phyloP scores from a whole-genome alignment of 148 eudicot genomes.

The Cornus kousa region DNA sequence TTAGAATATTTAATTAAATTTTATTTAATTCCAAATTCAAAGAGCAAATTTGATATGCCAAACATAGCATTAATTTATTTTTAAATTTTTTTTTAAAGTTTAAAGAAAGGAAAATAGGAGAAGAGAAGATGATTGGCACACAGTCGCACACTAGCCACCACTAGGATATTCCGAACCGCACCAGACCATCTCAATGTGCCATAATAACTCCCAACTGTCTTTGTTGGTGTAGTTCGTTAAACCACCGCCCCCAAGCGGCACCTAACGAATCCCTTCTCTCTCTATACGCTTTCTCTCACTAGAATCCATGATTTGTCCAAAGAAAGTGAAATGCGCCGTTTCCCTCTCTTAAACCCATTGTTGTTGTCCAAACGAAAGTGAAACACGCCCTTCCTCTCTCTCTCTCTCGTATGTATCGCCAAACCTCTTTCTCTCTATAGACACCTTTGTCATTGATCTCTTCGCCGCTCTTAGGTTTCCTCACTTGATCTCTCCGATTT shows the following conservation, averaged over 20 bases:
- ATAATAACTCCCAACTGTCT: neutral
- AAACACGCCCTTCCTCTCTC: neutral
- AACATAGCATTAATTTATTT: too few species aligned
- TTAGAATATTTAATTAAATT: too few species aligned
- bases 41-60: too few species aligned
- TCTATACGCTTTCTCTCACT: neutral
- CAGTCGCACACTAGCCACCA: too few species aligned
- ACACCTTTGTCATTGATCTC: neutral
- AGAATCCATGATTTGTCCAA: neutral
- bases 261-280: too few species aligned
- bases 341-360: neutral
- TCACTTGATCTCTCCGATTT: slow-evolving; percentile 13
- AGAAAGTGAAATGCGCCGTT: neutral
- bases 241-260: slow-evolving; percentile 3
- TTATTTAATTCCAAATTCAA: too few species aligned
- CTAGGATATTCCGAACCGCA: neutral
- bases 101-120: too few species aligned
- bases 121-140: too few species aligned
- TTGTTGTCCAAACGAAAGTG: neutral
- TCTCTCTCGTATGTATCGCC: slow-evolving; percentile 21
- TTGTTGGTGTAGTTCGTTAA: slow-evolving; percentile 14
- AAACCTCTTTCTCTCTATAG: neutral
- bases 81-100: too few species aligned
- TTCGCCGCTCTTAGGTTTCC: neutral
- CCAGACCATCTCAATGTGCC: neutral